Conservation (phyloP, 441 rosid species). For the Eruca vesicaria region DNA sequence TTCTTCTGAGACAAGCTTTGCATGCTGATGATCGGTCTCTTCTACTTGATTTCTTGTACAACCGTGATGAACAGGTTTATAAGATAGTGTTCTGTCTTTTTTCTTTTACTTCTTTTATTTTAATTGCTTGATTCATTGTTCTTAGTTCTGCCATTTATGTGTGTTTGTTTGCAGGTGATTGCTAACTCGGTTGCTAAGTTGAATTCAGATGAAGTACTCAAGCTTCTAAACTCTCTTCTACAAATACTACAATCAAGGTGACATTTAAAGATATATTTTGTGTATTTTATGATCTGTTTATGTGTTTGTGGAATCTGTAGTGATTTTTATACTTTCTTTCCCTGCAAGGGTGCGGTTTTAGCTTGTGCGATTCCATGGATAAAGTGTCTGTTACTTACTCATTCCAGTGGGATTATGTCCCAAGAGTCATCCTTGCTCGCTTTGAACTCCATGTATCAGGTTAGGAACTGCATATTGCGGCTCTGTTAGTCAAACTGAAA, state of each 20-base stretch:
- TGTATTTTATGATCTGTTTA: neutral
- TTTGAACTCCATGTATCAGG: slow-evolving; percentile 94
- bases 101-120: too few species aligned
- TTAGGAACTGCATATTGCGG: slow-evolving; percentile 19
- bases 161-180: slow-evolving; percentile 52
- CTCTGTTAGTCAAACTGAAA: neutral
- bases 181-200: slow-evolving; percentile 69
- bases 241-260: slow-evolving; percentile 84
- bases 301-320: neutral
- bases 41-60: slow-evolving; percentile 84
- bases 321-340: neutral
- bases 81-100: neutral
- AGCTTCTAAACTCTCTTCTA: slow-evolving; percentile 71
- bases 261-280: neutral
- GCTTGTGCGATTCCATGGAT: too few species aligned
- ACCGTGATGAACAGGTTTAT: slow-evolving; percentile 78
- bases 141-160: neutral
- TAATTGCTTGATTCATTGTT: neutral
- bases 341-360: slow-evolving; percentile 78
- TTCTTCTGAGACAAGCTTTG: slow-evolving; percentile 91
- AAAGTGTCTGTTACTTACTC: too few species aligned
- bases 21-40: slow-evolving; percentile 88
- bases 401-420: too few species aligned
- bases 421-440: too few species aligned
- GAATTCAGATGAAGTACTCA: slow-evolving; percentile 73